Percentiles rank a stretch among this genome's conserved stretches.
Evolutionary conservation across 352 stramenopile species (phyloP).

Genomic region (Globisporangium megalacanthum): DNA sequence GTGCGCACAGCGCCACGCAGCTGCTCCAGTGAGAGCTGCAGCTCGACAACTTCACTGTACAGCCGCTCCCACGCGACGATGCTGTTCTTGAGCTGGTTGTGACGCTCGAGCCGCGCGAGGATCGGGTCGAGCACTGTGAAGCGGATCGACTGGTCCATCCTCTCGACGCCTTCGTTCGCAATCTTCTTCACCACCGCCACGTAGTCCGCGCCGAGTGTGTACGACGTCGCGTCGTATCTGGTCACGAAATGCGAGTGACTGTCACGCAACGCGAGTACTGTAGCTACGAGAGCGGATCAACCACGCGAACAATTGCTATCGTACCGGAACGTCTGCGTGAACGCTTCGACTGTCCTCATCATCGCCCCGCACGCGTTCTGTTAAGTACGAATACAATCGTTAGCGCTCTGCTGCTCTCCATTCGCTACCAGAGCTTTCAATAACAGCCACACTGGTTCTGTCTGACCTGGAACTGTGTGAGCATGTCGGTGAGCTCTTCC

Average conservation of each 20-base stretch:
- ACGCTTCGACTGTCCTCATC: slow-evolving; percentile 45
- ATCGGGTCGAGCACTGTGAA: slow-evolving; percentile 75
- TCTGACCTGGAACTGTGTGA: slow-evolving; percentile 51
- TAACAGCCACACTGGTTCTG: neutral
- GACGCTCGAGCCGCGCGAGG: slow-evolving; percentile 38
- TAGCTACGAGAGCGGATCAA: neutral
- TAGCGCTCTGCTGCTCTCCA: neutral
- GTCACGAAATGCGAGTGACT: no score
- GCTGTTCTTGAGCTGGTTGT: slow-evolving; percentile 35
- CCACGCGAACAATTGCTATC: neutral
- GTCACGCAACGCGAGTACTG: neutral
- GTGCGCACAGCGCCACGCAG: slow-evolving; percentile 28
- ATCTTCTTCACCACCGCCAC: slow-evolving; percentile 46
- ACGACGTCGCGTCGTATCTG: slow-evolving; percentile 23
- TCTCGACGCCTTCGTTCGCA: slow-evolving; percentile 44
- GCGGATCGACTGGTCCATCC: slow-evolving; percentile 71
- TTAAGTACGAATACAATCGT: neutral
- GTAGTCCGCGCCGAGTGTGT: slow-evolving; percentile 37
- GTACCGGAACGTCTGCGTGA: slow-evolving; percentile 48
- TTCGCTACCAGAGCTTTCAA: no score
- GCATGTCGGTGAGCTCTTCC: slow-evolving; percentile 38
- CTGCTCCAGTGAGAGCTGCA: slow-evolving; percentile 24
- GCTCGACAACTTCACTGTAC: slow-evolving; percentile 20
- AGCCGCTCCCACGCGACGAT: slow-evolving; percentile 30
- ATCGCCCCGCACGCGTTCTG: slow-evolving; percentile 37